Conservation (phyloP, 2,329 filamentous ascomycete genomes). For the Ophiocordyceps robertsii region DNA sequence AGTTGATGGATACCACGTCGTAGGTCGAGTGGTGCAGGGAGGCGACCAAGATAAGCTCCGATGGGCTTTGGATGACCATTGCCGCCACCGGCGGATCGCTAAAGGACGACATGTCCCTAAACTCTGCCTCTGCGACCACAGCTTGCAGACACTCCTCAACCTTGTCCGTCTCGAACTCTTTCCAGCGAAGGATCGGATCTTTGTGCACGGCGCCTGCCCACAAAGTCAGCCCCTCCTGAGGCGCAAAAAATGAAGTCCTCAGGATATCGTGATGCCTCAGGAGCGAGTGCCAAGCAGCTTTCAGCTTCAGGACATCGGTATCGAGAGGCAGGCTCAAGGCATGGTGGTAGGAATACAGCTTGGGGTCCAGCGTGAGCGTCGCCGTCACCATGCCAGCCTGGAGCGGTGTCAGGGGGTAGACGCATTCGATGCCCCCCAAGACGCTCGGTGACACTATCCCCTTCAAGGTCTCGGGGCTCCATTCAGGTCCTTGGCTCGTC, state of each 20-base stretch:
- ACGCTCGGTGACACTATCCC: slow-evolving; percentile 1
- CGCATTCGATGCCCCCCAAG: slow-evolving; percentile 6
- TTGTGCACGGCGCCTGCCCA: slow-evolving; percentile 3
- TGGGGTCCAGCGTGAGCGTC: slow-evolving; percentile 7
- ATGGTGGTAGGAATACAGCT: slow-evolving; percentile 8
- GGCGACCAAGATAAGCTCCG: not conserved
- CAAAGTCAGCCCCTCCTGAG: not conserved
- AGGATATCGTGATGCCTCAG: slow-evolving; percentile 9
- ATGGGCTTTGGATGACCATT: not conserved
- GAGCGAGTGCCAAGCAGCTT: slow-evolving; percentile 5
- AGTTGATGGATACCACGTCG: not conserved
- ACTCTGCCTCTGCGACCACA: not conserved
- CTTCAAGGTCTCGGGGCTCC: not conserved
- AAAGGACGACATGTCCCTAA: not conserved
- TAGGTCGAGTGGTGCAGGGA: not conserved
- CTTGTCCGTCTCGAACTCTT: not conserved
- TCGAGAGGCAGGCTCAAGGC: slow-evolving; percentile 1
- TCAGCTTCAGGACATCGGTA: slow-evolving; percentile 4
- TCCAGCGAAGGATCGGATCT: not conserved
- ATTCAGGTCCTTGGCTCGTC: not conserved
- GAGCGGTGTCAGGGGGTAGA: slow-evolving; percentile 13
- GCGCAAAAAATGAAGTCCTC: slow-evolving; percentile 13
- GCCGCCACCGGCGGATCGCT: not conserved
- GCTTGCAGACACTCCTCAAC: not conserved
- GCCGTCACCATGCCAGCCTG: slow-evolving; percentile 8